Percentiles rank a stretch among this genome's conserved stretches.
phyloP scores from a whole-genome alignment of 106 monocot genomes.

The Dendrobium officinale region DNA sequence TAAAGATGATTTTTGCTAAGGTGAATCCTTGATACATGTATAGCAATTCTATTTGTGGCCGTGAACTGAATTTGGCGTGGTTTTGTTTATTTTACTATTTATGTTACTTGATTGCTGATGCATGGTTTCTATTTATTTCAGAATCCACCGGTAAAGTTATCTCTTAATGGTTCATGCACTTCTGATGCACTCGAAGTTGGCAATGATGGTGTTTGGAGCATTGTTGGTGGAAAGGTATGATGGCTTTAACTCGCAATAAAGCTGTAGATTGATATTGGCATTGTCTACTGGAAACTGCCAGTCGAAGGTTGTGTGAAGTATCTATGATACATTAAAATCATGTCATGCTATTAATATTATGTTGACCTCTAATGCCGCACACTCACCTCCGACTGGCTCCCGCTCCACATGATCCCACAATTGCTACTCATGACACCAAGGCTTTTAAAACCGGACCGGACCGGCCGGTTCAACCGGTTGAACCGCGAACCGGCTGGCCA shows the following conservation, averaged over 20 bases:
- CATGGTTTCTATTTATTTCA: constrained; percentile 16
- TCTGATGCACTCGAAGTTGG: constrained; percentile 76
- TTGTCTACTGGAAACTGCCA: neutral
- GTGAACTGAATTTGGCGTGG: neutral
- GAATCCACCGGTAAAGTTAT: constrained; percentile 72
- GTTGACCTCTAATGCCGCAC: too few relatives aligned
- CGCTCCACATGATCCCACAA: too few relatives aligned
- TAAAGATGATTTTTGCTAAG: constrained; percentile 56
- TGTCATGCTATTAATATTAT: neutral
- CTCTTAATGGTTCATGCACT: constrained; percentile 49
- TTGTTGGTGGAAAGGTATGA: constrained; percentile 85
- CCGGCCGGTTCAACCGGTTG: too few relatives aligned
- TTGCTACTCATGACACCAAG: too few relatives aligned
- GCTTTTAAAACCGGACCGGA: too few relatives aligned
- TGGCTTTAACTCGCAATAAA: neutral
- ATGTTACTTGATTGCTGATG: constrained; percentile 1
- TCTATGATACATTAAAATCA: neutral
- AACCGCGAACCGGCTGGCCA: too few relatives aligned
- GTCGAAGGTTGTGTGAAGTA: neutral
- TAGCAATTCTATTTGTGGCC: neutral
- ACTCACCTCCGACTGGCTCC: too few relatives aligned
- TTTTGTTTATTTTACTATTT: constrained; percentile 1
- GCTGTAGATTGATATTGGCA: neutral
- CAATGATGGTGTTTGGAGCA: constrained; percentile 72
- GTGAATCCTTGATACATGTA: constrained; percentile 18